Conservation (phyloP, 305 asterid genomes). For the Solanum hybrid region DNA sequence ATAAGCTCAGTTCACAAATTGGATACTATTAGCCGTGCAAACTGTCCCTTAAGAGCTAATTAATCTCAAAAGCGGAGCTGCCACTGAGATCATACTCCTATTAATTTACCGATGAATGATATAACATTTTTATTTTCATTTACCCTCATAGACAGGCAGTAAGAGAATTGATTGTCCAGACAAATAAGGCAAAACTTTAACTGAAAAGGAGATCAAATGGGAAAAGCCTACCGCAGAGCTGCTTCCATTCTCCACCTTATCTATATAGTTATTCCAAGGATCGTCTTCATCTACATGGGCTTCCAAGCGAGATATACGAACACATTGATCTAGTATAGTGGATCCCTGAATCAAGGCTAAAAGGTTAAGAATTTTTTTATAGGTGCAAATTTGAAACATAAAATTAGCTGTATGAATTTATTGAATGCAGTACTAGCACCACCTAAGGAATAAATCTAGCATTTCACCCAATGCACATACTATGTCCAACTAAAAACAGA, state of each 20-base stretch:
- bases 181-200: neutral
- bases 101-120: neutral
- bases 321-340: slow-evolving; percentile 14
- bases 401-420: neutral
- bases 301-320: slow-evolving; percentile 13
- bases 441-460: neutral
- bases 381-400: neutral
- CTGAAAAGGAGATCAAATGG: neutral
- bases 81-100: neutral
- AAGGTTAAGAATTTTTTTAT: neutral
- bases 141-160: neutral
- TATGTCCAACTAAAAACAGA: neutral
- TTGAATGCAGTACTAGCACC: neutral
- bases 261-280: slow-evolving; percentile 1
- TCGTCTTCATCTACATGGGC: slow-evolving; percentile 5
- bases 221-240: slow-evolving; percentile 13
- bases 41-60: neutral
- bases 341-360: slow-evolving; percentile 20
- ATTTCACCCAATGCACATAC: neutral
- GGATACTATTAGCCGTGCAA: neutral
- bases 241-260: slow-evolving; percentile 3
- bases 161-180: neutral
- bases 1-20: neutral
- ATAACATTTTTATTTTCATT: neutral
- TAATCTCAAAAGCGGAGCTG: neutral